Evolutionary conservation across 2,329 filamentous ascomycete genomes (phyloP), one percentile per base, ranked within the genome.

Genomic region (Iodosphaeria phyllophila): DNA sequence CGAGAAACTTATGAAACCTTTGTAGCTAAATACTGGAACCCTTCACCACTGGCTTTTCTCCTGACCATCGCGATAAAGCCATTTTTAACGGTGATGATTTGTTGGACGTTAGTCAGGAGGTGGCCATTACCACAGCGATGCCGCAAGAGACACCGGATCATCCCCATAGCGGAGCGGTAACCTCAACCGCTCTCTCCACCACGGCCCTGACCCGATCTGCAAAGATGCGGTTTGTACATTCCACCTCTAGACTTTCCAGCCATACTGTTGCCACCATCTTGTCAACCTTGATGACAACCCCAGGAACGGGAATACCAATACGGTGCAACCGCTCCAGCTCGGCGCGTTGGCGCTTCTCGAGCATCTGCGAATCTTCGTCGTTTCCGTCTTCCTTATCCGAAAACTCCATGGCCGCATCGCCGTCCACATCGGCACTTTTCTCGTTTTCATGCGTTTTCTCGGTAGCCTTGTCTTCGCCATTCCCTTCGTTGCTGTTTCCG

Each of bases 181-280:
- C 78, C 55, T 93, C 84, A 3, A 86, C 74, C 1, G 78, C 84
- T 35, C 83, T 64, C 48, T 95, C 86, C 8, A 93, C 78, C 6
- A 98, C 82, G 1, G 80, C 82, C 37, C 76, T 66, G 5, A 98
- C 79, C 30, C 89, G 63, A 47, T 92, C 86, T 23, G 72, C 72
- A 41, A 92, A 66, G 11, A 80, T 69, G 33, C 71, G 68, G 34
- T 82, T 82, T 27, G 55, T 55, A 46, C 82, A 91, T 50, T 95
- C 89, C 4, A 98, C 78, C 38, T 92, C 82, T 22, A 95, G 51
- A 36, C 78, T 71, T 58, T 95, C 89, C 19, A 98, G 56, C 84
- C 86, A 95, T 5, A 98, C 74, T 32, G 70, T 77, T 5, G 86
- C 89, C 26, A 75, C 60, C 51, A 83, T 74, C 52, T 80, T 89